These are phyloP conservation scores for Boletus patriciae DNA, from an alignment of 768 basidiomycete species.

Conservation along the genomic window DNA sequence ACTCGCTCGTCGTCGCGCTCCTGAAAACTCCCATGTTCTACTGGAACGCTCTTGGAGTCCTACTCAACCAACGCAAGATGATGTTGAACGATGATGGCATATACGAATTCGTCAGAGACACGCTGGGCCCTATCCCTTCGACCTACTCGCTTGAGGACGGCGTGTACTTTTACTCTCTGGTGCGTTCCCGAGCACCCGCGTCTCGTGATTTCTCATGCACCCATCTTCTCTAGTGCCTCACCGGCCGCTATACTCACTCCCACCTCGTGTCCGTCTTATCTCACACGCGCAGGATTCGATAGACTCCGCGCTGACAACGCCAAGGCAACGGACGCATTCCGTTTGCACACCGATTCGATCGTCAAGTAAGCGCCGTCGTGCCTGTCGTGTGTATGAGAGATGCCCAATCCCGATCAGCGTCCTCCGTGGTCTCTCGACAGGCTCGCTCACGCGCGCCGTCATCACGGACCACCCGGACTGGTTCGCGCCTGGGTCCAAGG, in stretches of 20 bases:
- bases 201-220: too few relatives aligned
- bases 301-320: conserved; percentile 52
- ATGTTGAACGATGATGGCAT: conserved; percentile 50
- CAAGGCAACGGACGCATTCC: conserved; percentile 40
- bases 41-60: conserved; percentile 81
- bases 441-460: conserved; percentile 59
- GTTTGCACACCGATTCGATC: too few relatives aligned
- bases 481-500: conserved; percentile 49
- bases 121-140: conserved; percentile 49
- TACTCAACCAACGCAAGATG: conserved; percentile 64
- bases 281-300: conserved; percentile 61
- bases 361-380: too few relatives aligned
- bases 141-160: conserved; percentile 53
- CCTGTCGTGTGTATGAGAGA: too few relatives aligned
- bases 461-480: conserved; percentile 75
- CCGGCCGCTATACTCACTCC: conserved; percentile 59
- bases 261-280: conserved; percentile 61
- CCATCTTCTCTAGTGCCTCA: conserved; percentile 32
- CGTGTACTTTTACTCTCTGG: conserved; percentile 65
- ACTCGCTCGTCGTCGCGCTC: conserved; percentile 51
- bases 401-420: conserved; percentile 28
- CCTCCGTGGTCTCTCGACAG: conserved; percentile 41
- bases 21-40: conserved; percentile 51
- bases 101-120: conserved; percentile 53
- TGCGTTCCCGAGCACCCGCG: conserved; percentile 21